Base-by-base conservation (phyloP, 805 yeast species). In the Metahyphopichia silvanorum region DNA sequence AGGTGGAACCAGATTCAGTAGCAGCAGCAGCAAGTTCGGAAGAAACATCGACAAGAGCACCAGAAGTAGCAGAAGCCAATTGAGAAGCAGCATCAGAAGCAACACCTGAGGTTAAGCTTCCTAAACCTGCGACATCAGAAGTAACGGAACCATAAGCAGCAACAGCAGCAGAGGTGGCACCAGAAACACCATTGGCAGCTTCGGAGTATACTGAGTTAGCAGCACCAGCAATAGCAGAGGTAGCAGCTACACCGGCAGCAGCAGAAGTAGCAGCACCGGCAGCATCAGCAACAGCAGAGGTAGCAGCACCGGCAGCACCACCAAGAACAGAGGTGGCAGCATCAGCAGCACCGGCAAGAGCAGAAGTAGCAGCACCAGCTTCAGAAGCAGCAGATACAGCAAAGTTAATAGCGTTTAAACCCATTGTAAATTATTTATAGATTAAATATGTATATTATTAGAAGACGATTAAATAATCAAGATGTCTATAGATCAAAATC, bases 391-490 rank as follows among this genome's bases (percentile, higher is more conserved):
- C 34, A 21, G 40, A 28, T 27, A 54, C 56, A 29, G 58, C 61
- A 47, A 35, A 55, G 22, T 58, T 41, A 33, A 54, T 51, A 31
- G 63, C 63, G 59, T 56, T 55, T 33, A 53, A 21, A 38, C 48
- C 50, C 53, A 49, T 48, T 37, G 32, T 49, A 34, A 31, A 25
- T 29, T 25, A 24, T 8, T 19, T 3, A 8, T 25, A 5, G 9
- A 13, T 16, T 27, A 13, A 16, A 27, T 14, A 15, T 6, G 8
- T 31, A 13, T 12, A 10, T 14, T 9, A 14, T 13, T 12, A 12
- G 24, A 24, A 31, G 20, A 6, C 9, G 27, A 20, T 12, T 19
- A 17, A n/a, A 24, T 21, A 18, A 16, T 14, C 11, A 11, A 21
- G 9, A 11, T 9, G 11, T 21, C n/a, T n/a, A n/a, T 21, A 11